Conservation (phyloP, 306 rosid genomes). For the Rosa multiflora region DNA sequence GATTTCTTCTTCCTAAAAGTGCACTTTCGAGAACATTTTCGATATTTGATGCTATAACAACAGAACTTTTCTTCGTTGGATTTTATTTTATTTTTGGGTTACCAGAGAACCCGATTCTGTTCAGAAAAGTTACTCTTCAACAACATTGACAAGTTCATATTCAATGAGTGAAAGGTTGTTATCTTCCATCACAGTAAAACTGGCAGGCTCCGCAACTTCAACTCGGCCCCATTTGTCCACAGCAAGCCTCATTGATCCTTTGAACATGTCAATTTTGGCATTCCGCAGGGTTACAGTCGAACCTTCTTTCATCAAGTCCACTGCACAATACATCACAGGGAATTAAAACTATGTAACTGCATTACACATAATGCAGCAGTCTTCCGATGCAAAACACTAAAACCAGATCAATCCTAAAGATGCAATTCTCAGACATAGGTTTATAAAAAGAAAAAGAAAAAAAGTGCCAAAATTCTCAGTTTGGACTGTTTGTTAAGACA, state of each 20-base stretch:
- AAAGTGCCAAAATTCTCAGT: background rate
- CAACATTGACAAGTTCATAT: conserved; percentile 43
- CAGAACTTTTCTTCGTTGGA: conserved; percentile 43
- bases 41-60: conserved; percentile 39
- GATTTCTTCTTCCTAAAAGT: conserved; percentile 44
- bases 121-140: conserved; percentile 37
- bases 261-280: conserved; percentile 45
- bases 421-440: background rate
- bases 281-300: conserved; percentile 35
- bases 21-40: conserved; percentile 35
- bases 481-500: background rate
- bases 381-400: background rate
- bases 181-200: conserved; percentile 42
- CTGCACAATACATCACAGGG: conserved; percentile 20
- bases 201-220: conserved; percentile 43
- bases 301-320: conserved; percentile 45
- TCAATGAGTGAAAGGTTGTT: conserved; percentile 48
- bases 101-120: conserved; percentile 30
- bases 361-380: background rate
- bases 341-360: background rate
- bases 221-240: conserved; percentile 53
- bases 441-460: background rate
- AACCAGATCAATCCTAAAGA: background rate
- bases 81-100: conserved; percentile 51
- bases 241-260: conserved; percentile 52